Evolutionary conservation across 2,329 filamentous ascomycete species (phyloP), one percentile per base, ranked within the genome.

Genomic region (Tolypocladium tundrense): DNA sequence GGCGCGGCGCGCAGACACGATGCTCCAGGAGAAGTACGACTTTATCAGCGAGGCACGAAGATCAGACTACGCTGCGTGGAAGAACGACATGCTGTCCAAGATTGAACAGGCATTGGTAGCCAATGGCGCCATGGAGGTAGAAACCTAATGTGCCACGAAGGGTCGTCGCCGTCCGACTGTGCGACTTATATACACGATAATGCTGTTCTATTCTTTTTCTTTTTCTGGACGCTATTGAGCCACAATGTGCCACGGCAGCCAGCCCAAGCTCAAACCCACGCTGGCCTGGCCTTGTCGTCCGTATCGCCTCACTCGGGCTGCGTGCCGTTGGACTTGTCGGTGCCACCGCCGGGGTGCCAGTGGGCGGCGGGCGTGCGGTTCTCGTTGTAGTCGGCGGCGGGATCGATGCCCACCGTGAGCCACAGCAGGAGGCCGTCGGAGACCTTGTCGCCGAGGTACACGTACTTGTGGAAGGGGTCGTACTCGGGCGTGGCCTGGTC

Each of bases 11-110:
- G 74, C 78, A 10, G 82, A 85, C 61, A 88, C 85, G 2, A 91
- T 91, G 88, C 83, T 92, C 64, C 88, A 91, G 69, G 85, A 87
- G 62, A 80, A 81, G 53, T 86, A 88, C 65, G 87, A 91, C 65
- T 90, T 86, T 65, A 70, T 92, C 64, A 86, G 85, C 61, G 83
- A 86, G 54, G 75, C 79, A 60, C 84, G 83, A 63, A 78, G 79
- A 64, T 75, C 75, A 45, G 83, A 87, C 13, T 91, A 85, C 67
- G 74, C 69, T 51, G 69, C 68, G 21, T 94, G 89, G 90, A 86
- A 86, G 69, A 75, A 77, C 5, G 72, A 69, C 1, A 79, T 90
- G 33, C 64, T 88, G 67, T 73, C 71, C 59, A 78, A 78, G 62
- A 82, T 90, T 59, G 69, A 81, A 51, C 76, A 82, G 62, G 67